A percentile compares a stretch with the other conserved stretches of the same genome.
phyloP scores from a whole-genome alignment of 2,329 filamentous ascomycete species.

The Moelleriella libera region DNA sequence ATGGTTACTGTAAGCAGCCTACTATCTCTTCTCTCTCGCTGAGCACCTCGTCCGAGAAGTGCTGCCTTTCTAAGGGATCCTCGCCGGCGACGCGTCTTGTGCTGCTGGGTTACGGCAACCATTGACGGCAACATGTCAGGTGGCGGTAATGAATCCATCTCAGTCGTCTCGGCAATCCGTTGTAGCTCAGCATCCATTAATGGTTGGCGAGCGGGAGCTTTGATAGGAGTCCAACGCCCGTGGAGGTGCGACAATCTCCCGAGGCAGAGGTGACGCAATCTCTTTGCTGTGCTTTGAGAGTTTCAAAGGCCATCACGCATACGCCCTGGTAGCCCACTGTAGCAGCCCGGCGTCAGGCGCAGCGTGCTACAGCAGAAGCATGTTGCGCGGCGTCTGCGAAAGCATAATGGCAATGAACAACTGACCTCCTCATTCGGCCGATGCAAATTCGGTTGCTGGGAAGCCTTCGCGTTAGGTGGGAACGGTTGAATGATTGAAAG shows the following conservation, averaged over 20 bases:
- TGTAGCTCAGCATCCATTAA: neutral
- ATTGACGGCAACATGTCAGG: constrained; percentile 14
- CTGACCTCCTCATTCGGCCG: too few species aligned
- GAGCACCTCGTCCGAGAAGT: constrained; percentile 59
- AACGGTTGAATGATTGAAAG: too few species aligned
- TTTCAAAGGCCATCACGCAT: neutral
- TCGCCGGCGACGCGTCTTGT: constrained; percentile 52
- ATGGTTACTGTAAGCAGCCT: constrained; percentile 30
- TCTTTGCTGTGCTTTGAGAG: neutral
- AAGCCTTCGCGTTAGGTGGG: too few species aligned
- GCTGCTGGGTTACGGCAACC: constrained; percentile 20
- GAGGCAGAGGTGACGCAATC: neutral
- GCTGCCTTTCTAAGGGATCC: constrained; percentile 82
- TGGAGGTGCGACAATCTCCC: neutral
- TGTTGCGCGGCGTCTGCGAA: too few species aligned
- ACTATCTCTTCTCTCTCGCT: constrained; percentile 41
- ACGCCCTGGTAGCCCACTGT: too few species aligned
- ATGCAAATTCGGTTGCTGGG: too few species aligned
- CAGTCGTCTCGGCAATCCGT: neutral
- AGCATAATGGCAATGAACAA: too few species aligned
- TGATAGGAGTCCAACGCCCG: neutral
- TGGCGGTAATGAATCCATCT: constrained; percentile 2
- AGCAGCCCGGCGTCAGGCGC: too few species aligned
- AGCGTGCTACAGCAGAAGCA: too few species aligned
- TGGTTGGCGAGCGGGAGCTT: neutral